Conservation (phyloP, 768 basidiomycete species). For the Neoboletus subvelutipes region DNA sequence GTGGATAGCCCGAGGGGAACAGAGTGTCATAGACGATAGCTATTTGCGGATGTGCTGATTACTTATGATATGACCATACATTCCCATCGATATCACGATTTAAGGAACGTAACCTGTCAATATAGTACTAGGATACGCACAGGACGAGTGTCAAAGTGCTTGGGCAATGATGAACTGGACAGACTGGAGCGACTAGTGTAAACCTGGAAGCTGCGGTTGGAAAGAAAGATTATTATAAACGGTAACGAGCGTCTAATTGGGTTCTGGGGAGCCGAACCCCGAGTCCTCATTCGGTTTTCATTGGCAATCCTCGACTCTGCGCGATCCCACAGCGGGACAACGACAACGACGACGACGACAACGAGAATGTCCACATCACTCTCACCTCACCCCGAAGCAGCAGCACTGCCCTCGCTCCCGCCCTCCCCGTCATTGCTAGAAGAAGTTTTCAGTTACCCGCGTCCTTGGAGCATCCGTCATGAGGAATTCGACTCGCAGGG, state of each 20-base stretch:
- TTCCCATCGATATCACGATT: neutral
- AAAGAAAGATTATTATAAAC: neutral
- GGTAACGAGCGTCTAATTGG: conserved; percentile 37
- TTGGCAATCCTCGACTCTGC: neutral
- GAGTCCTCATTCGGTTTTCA: neutral
- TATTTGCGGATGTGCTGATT: neutral
- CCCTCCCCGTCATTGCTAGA: conserved; percentile 40
- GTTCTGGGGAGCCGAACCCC: conserved; percentile 22
- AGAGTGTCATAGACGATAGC: neutral
- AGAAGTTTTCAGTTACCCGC: conserved; percentile 43
- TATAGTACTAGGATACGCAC: neutral
- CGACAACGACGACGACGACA: conserved; percentile 10
- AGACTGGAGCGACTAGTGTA: too few species aligned
- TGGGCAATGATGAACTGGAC: neutral
- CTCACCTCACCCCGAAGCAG: conserved; percentile 11
- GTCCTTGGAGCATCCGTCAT: conserved; percentile 34
- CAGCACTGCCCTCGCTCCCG: conserved; percentile 34
- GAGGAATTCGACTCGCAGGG: conserved; percentile 20
- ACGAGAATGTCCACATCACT: conserved; percentile 19
- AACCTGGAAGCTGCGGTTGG: neutral
- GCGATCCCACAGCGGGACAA: neutral
- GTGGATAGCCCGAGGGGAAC: neutral
- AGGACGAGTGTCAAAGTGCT: neutral
- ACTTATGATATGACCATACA: too few species aligned
- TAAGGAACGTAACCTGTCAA: neutral